Percentiles rank a stretch among this genome's conserved stretches.
These are phyloP conservation scores for Thelonectria discophora DNA, from an alignment of 2,329 filamentous ascomycete species.

Conservation along the genomic window DNA sequence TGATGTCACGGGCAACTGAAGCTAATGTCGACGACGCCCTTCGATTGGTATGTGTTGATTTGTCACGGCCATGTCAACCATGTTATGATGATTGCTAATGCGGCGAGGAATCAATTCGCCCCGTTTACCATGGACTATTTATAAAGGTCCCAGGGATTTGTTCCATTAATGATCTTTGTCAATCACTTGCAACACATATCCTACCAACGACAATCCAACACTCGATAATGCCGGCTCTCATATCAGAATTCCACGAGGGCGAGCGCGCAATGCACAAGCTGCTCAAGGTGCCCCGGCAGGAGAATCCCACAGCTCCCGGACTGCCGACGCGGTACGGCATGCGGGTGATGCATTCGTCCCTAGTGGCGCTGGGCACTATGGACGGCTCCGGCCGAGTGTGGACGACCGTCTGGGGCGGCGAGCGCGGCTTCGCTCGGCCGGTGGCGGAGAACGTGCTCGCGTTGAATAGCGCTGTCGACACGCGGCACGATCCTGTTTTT, in stretches of 20 bases:
- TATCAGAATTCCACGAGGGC: conserved; percentile 67
- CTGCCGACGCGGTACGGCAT: conserved; percentile 68
- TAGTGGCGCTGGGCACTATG: conserved; percentile 78
- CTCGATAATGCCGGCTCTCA: conserved; percentile 41
- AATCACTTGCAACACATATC: background rate
- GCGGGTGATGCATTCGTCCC: conserved; percentile 68
- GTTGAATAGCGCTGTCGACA: conserved; percentile 68
- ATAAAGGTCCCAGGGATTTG: background rate
- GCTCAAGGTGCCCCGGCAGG: conserved; percentile 62
- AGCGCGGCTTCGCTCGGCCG: conserved; percentile 71
- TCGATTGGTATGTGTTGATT: conserved; percentile 19
- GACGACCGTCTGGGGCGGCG: conserved; percentile 82
- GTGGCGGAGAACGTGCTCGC: conserved; percentile 72
- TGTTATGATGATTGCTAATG: background rate
- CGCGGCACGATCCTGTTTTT: conserved; percentile 74
- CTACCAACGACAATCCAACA: background rate
- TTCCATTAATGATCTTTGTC: background rate
- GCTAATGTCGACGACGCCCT: conserved; percentile 21
- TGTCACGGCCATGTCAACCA: conserved; percentile 17
- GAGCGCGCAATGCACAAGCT: conserved; percentile 72
- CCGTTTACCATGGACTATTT: background rate
- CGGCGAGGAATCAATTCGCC: background rate
- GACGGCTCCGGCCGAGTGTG: conserved; percentile 74
- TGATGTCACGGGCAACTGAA: conserved; percentile 14
- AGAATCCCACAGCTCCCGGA: conserved; percentile 74